These are phyloP conservation scores for Agaricus subrufescens DNA, from an alignment of 768 basidiomycete genomes.

Conservation along the genomic window DNA sequence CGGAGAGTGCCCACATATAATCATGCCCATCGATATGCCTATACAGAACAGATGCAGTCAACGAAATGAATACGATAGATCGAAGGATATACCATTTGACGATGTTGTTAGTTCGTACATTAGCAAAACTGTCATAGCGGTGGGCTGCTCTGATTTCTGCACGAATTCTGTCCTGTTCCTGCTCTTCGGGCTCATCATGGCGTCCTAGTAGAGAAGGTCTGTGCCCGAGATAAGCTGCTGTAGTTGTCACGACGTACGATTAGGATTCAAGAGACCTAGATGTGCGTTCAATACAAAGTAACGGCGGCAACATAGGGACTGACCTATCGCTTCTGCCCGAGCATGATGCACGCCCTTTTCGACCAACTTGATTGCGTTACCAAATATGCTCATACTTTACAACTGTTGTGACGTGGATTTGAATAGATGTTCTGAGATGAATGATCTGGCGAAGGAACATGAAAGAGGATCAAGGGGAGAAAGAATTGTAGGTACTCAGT, in stretches of 20 bases:
- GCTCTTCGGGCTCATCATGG: conserved; percentile 76
- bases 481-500: no score
- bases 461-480: conserved; percentile 13
- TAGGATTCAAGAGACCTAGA: conserved; percentile 39
- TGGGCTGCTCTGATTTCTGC: conserved; percentile 74
- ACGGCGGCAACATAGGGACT: background rate
- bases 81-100: conserved; percentile 67
- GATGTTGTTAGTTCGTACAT: conserved; percentile 58
- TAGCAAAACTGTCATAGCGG: conserved; percentile 84
- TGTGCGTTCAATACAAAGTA: background rate
- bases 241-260: conserved; percentile 30
- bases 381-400: conserved; percentile 28
- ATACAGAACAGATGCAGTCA: background rate
- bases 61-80: background rate
- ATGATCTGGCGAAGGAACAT: conserved; percentile 15
- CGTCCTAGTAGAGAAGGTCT: conserved; percentile 34
- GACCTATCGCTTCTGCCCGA: conserved; percentile 36
- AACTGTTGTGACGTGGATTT: background rate
- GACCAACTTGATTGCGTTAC: conserved; percentile 17
- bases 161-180: conserved; percentile 63
- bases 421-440: conserved; percentile 9
- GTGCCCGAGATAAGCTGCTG: background rate
- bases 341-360: conserved; percentile 35
- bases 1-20: conserved; percentile 93
- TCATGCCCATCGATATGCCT: conserved; percentile 94